Conservation (phyloP, 805 yeast genomes). For the Ogataea pilisensis region DNA sequence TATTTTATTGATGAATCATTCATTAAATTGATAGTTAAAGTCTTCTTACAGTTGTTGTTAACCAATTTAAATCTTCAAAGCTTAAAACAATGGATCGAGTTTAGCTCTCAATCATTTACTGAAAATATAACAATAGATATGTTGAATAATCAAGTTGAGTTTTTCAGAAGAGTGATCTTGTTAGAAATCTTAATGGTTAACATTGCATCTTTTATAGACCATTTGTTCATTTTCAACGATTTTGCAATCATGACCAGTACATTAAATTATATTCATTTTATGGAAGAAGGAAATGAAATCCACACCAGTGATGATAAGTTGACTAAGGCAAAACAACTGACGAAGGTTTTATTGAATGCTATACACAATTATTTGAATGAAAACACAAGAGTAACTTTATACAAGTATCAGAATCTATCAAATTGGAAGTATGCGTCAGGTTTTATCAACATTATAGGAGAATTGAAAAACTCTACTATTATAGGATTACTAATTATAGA, state of each 20-base stretch:
- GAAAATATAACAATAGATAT: slow-evolving; percentile 8
- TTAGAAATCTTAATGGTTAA: slow-evolving; percentile 16
- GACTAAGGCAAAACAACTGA: too few species aligned
- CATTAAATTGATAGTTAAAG: slow-evolving; percentile 18
- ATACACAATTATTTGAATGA: slow-evolving; percentile 11
- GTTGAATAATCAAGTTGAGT: slow-evolving; percentile 8
- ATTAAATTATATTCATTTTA: too few species aligned
- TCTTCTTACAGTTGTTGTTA: slow-evolving; percentile 17
- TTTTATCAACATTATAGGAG: slow-evolving; percentile 28
- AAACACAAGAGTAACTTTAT: slow-evolving; percentile 10
- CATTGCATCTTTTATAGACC: slow-evolving; percentile 13
- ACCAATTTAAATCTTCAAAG: slow-evolving; percentile 13
- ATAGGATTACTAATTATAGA: slow-evolving; percentile 19
- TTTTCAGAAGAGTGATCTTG: slow-evolving; percentile 12
- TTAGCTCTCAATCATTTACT: slow-evolving; percentile 9
- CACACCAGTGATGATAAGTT: too few species aligned
- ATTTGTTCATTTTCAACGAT: slow-evolving; percentile 6
- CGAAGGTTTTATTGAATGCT: not conserved
- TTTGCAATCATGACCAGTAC: not conserved
- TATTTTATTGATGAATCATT: slow-evolving; percentile 25
- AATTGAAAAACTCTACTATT: slow-evolving; percentile 10
- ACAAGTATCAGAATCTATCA: slow-evolving; percentile 12
- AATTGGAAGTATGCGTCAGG: slow-evolving; percentile 19
- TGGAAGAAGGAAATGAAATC: too few species aligned
- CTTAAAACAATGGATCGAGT: slow-evolving; percentile 17